Base-by-base conservation (phyloP, 1,284 basidiomycete species). In the Coniferiporia weirii region DNA sequence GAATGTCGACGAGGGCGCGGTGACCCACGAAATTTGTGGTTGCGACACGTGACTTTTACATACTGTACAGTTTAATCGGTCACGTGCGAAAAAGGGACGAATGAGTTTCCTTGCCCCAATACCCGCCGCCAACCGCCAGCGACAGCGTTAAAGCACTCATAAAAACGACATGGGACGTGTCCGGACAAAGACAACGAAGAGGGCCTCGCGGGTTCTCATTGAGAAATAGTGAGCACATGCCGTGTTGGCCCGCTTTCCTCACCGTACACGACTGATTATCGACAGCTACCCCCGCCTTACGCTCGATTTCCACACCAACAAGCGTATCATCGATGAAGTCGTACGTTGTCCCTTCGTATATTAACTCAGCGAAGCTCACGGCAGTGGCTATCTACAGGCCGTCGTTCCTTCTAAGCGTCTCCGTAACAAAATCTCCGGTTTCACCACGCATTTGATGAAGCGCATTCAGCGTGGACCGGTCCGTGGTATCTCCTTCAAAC, bases 391-490 rank as follows among this genome's bases (percentile, higher is more conserved):
- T 27, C n/a, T 27, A 27, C 27, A 95, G 84, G 95, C 96, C 67
- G 85, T 93, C 69, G 94, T 99, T 68, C 96, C 96, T 65, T 98
- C 96, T 61, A 99, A 99, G 82, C 93, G 96, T 70, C 88, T 99
- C 67, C 89, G 97, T 74, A 99, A 99, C 93, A 99, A 99, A 86
- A 93, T 99, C 71, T 91, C 96, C 35, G 96, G 96, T 60, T 99
- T 98, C 88, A 99, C 97, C 67, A 99, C 96, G 70, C 97, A 99
- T 76, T 83, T 99, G 75, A 99, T 99, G 97, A 98, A 95, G 85
- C 94, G 97, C 72, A 99, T 99, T 72, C 94, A 98, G 78, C 89
- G 89, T 67, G 96, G 96, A n/a, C 97, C 97, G 70, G 97, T 99
- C 66, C 94, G 95, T 70, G 97, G 97, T 72, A 99, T 99, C 77